A percentile compares a stretch with the other conserved stretches of the same genome.
phyloP scores from a whole-genome alignment of 1,284 basidiomycete genomes.

The Cryptococcus wingfieldii region DNA sequence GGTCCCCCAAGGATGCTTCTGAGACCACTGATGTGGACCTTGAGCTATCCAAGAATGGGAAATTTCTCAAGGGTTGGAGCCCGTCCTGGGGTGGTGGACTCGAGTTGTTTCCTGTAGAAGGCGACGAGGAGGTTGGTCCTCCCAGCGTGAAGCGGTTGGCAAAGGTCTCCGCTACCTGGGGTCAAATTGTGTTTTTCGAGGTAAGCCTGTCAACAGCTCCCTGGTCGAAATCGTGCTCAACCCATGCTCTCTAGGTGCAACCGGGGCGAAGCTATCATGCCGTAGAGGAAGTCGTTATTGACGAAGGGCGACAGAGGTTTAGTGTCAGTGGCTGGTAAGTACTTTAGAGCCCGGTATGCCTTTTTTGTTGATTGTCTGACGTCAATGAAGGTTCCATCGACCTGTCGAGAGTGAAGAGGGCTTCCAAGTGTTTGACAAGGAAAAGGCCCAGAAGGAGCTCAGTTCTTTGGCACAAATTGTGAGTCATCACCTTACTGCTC shows the following conservation, averaged over 20 bases:
- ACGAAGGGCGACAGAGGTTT: constrained; percentile 65
- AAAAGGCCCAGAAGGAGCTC: constrained; percentile 66
- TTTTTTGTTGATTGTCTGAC: neutral
- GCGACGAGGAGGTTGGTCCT: constrained; percentile 45
- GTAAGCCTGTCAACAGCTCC: constrained; percentile 14
- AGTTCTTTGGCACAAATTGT: constrained; percentile 49
- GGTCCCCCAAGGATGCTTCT: constrained; percentile 61
- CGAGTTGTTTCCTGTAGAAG: constrained; percentile 76
- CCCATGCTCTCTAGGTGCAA: constrained; percentile 54
- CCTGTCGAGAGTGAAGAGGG: constrained; percentile 88
- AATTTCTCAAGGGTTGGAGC: constrained; percentile 57
- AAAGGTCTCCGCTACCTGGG: constrained; percentile 65
- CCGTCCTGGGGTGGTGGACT: constrained; percentile 88
- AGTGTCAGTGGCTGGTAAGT: constrained; percentile 86
- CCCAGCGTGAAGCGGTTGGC: constrained; percentile 38
- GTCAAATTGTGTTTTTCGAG: constrained; percentile 95
- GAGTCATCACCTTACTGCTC: constrained; percentile 8
- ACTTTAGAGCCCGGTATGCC: neutral
- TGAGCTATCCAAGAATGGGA: constrained; percentile 31
- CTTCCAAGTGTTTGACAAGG: constrained; percentile 61
- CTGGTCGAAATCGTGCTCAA: constrained; percentile 41
- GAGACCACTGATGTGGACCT: constrained; percentile 21
- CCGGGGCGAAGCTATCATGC: constrained; percentile 87
- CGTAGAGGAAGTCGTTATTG: constrained; percentile 92
- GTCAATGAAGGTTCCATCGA: constrained; percentile 66